These are phyloP conservation scores for Trametes cinnabarina DNA, from an alignment of 768 basidiomycete species.

Conservation along the genomic window DNA sequence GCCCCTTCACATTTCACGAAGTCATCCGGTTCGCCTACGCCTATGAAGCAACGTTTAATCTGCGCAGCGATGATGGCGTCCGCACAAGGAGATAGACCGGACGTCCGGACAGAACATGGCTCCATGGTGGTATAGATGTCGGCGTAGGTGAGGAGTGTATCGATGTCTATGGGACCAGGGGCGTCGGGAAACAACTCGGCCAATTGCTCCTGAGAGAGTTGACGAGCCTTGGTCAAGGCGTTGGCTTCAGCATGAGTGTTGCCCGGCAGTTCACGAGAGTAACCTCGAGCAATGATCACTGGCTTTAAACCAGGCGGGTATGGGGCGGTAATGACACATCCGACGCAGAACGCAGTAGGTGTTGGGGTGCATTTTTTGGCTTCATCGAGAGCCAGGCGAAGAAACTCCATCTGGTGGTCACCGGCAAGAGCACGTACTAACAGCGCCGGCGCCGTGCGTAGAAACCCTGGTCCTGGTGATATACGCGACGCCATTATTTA, in stretches of 20 bases:
- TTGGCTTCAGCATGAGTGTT: conserved; percentile 99
- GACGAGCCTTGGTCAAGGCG: conserved; percentile 69
- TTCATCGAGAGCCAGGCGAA: conserved; percentile 66
- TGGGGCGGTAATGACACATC: conserved; percentile 62
- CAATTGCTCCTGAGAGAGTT: conserved; percentile 41
- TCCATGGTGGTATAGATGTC: conserved; percentile 96
- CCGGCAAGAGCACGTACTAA: too few relatives aligned
- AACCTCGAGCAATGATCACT: conserved; percentile 71
- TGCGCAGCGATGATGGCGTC: conserved; percentile 73
- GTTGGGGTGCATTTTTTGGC: conserved; percentile 68
- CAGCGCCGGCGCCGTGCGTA: too few relatives aligned
- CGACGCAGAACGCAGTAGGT: conserved; percentile 87
- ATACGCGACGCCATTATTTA: too few relatives aligned
- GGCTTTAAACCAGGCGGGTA: conserved; percentile 42
- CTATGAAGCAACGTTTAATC: conserved; percentile 79
- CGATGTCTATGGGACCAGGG: conserved; percentile 34
- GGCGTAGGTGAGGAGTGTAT: conserved; percentile 53
- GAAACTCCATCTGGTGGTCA: conserved; percentile 33
- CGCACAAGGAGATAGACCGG: conserved; percentile 83
- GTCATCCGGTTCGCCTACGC: conserved; percentile 88
- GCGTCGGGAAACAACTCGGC: conserved; percentile 41
- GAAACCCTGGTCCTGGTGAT: too few relatives aligned
- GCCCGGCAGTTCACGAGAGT: conserved; percentile 86
- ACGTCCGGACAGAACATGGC: conserved; percentile 88
- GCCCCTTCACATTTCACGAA: conserved; percentile 94